Evolutionary conservation across 345 rosid species (phyloP).

Genomic region (Erodium maritimum): DNA sequence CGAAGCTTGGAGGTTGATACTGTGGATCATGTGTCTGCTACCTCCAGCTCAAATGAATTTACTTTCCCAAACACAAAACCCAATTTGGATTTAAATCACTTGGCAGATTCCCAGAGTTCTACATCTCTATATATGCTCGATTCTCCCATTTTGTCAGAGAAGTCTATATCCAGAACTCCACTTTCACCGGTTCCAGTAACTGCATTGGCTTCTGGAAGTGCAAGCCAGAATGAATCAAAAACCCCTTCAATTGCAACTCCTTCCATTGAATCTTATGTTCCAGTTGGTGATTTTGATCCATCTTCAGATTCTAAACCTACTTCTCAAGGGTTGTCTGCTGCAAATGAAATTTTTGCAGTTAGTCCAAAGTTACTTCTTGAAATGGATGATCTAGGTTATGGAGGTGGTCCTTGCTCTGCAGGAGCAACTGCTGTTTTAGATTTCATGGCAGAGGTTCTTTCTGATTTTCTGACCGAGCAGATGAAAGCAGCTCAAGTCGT

Average conservation of each 20-base stretch:
- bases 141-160: conserved; percentile 81
- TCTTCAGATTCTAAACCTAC: conserved; percentile 53
- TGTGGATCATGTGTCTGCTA: conserved; percentile 37
- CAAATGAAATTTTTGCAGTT: conserved; percentile 43
- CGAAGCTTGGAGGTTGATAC: conserved; percentile 32
- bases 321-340: conserved; percentile 45
- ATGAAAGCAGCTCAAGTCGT: conserved; percentile 67
- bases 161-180: conserved; percentile 50
- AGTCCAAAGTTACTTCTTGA: conserved; percentile 67
- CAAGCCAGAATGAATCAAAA: conserved; percentile 44
- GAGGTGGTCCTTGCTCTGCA: conserved; percentile 99
- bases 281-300: conserved; percentile 57
- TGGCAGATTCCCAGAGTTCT: conserved; percentile 57
- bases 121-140: conserved; percentile 40
- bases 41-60: conserved; percentile 45
- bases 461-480: conserved; percentile 87
- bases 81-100: conserved; percentile 26
- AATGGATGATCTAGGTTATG: conserved; percentile 88
- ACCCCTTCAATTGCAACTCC: conserved; percentile 35
- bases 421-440: conserved; percentile 94
- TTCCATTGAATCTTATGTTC: conserved; percentile 55
- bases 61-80: conserved; percentile 28
- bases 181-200: conserved; percentile 52
- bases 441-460: conserved; percentile 93
- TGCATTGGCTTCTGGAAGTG: conserved; percentile 66